phyloP scores from a whole-genome alignment of 1,284 basidiomycete species.

The Tylopilus microsporus region DNA sequence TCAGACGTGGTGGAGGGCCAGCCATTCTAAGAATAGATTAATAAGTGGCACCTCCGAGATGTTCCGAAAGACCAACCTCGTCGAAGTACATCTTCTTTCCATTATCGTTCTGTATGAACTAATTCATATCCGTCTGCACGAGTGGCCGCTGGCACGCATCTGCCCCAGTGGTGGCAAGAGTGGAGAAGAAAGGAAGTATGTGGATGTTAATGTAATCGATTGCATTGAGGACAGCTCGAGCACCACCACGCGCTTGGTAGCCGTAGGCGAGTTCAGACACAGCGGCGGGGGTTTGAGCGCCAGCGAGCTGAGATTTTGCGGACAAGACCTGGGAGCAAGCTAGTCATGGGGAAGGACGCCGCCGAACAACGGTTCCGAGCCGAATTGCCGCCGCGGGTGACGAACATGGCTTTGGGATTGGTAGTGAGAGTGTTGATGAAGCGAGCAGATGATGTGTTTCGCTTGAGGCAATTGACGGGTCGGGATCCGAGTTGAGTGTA shows the following conservation, averaged over 20 bases:
- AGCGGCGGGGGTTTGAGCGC: slow-evolving; percentile 61
- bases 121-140: slow-evolving; percentile 55
- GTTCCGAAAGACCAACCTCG: slow-evolving; percentile 39
- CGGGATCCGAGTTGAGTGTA: background rate
- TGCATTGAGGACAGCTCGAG: slow-evolving; percentile 55
- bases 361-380: slow-evolving; percentile 73
- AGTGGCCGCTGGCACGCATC: slow-evolving; percentile 48
- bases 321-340: slow-evolving; percentile 52
- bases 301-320: slow-evolving; percentile 49
- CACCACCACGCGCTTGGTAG: slow-evolving; percentile 49
- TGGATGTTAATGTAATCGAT: slow-evolving; percentile 67
- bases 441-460: background rate
- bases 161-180: slow-evolving; percentile 37
- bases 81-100: slow-evolving; percentile 72
- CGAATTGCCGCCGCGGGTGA: slow-evolving; percentile 36
- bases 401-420: too few relatives aligned
- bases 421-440: too few relatives aligned
- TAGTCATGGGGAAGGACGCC: slow-evolving; percentile 46
- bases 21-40: slow-evolving; percentile 48
- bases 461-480: too few relatives aligned
- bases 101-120: slow-evolving; percentile 54
- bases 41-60: background rate
- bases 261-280: slow-evolving; percentile 51
- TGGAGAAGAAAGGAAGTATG: slow-evolving; percentile 70
- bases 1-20: slow-evolving; percentile 63